These are phyloP conservation scores for Solanum chiquidenum DNA, from an alignment of 257 asterid species.

Conservation along the genomic window DNA sequence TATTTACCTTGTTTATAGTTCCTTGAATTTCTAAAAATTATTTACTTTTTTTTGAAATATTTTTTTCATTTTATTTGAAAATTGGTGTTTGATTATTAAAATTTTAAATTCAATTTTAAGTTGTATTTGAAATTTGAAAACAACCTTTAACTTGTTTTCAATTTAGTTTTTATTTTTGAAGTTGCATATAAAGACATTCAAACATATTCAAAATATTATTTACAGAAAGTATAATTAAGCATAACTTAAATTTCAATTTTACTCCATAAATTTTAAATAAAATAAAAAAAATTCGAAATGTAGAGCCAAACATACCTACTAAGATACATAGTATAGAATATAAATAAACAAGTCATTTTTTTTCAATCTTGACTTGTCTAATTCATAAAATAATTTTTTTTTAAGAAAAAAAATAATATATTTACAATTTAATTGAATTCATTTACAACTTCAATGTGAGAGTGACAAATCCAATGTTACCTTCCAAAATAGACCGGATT, in stretches of 20 bases:
- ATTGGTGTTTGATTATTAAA: neutral
- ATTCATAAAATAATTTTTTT: neutral
- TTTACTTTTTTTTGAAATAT: neutral
- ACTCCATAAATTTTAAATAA: neutral
- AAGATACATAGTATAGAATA: neutral
- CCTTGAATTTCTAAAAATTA: neutral
- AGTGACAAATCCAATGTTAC: neutral
- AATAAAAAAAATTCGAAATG: neutral
- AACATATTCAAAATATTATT: neutral
- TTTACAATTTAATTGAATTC: neutral
- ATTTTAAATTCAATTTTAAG: neutral
- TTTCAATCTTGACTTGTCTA: neutral
- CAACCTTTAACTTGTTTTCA: neutral
- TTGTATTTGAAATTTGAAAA: neutral
- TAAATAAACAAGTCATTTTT: neutral
- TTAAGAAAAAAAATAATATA: neutral
- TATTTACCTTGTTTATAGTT: neutral
- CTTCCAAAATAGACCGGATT: neutral
- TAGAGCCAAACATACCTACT: neutral
- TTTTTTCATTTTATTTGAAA: neutral
- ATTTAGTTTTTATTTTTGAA: neutral
- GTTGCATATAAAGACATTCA: neutral
- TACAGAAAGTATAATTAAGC: neutral
- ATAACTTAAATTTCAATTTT: neutral
- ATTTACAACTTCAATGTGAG: neutral